These are phyloP conservation scores for Incumbomyces delicatus DNA, from an alignment of 2,329 filamentous ascomycete species.

Conservation along the genomic window DNA sequence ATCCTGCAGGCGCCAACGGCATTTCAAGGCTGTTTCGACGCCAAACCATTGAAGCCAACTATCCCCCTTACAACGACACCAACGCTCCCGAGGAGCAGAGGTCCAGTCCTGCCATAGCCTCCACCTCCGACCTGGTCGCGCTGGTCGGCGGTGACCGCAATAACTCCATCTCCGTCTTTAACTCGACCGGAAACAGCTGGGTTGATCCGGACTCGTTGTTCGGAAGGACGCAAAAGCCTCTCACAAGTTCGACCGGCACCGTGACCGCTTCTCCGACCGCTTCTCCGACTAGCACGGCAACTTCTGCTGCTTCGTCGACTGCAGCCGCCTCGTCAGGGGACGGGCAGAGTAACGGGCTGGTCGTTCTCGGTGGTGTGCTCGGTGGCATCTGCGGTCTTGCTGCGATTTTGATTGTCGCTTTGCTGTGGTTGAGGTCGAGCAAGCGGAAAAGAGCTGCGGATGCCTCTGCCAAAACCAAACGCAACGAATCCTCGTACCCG, in stretches of 20 bases:
- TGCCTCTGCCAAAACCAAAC: constrained; percentile 33
- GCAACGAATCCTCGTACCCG: constrained; percentile 38
- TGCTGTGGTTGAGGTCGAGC: constrained; percentile 57
- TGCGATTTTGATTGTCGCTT: constrained; percentile 58
- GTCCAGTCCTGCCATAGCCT: constrained; percentile 62
- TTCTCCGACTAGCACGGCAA: constrained; percentile 23
- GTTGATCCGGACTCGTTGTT: constrained; percentile 59
- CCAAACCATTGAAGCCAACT: constrained; percentile 33
- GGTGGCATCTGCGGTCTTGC: constrained; percentile 70
- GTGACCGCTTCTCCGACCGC: constrained; percentile 21
- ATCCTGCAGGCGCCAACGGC: constrained; percentile 44
- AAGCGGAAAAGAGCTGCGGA: constrained; percentile 43
- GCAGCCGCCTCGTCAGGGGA: constrained; percentile 27
- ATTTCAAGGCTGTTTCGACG: constrained; percentile 16
- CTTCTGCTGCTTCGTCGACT: constrained; percentile 24
- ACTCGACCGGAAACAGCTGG: constrained; percentile 68
- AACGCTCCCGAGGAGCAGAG: constrained; percentile 57
- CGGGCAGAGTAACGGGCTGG: constrained; percentile 27
- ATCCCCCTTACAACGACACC: constrained; percentile 70
- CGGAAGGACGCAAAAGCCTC: constrained; percentile 33
- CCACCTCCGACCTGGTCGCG: constrained; percentile 56
- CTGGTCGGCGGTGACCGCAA: constrained; percentile 64
- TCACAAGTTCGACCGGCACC: constrained; percentile 18
- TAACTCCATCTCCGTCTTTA: constrained; percentile 65
- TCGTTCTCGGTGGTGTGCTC: constrained; percentile 70